Percentiles rank a stretch among this genome's conserved stretches.
Evolutionary conservation across 177 flowering plant genomes (phyloP).

Genomic region (Telopea speciosissima): DNA sequence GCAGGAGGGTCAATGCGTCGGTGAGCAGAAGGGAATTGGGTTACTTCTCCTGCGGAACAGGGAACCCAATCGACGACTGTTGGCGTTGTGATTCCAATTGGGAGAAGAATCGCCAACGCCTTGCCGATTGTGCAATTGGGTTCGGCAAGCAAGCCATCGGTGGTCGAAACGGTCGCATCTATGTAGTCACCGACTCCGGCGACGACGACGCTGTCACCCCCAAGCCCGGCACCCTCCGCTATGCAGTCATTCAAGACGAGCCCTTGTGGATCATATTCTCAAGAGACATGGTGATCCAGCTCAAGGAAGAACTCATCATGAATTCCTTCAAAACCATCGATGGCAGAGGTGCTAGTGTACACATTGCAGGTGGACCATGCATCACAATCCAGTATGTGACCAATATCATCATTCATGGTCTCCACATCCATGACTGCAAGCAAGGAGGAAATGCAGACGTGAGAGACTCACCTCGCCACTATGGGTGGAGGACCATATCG

Average conservation of each 20-base stretch:
- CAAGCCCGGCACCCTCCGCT: slow-evolving; percentile 52
- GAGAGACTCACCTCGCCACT: slow-evolving; percentile 49
- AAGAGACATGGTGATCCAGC: slow-evolving; percentile 58
- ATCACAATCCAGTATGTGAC: slow-evolving; percentile 62
- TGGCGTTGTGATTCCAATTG: slow-evolving; percentile 76
- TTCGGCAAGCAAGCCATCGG: slow-evolving; percentile 68
- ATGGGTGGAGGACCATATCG: slow-evolving; percentile 45
- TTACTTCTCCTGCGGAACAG: slow-evolving; percentile 50
- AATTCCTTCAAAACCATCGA: slow-evolving; percentile 71
- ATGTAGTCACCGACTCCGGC: slow-evolving; percentile 46
- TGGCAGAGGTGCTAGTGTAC: slow-evolving; percentile 65
- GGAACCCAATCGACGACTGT: slow-evolving; percentile 76
- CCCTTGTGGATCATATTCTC: slow-evolving; percentile 70
- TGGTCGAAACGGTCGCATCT: slow-evolving; percentile 49
- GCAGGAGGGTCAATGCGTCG: slow-evolving; percentile 44
- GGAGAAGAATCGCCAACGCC: slow-evolving; percentile 42
- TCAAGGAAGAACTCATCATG: slow-evolving; percentile 59
- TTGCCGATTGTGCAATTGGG: slow-evolving; percentile 71
- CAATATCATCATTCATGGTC: slow-evolving; percentile 65
- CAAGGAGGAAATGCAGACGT: slow-evolving; percentile 50
- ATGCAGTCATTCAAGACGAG: slow-evolving; percentile 53
- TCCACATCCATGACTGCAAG: slow-evolving; percentile 65
- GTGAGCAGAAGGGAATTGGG: slow-evolving; percentile 46
- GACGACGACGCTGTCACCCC: slow-evolving; percentile 58
- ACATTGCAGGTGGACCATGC: slow-evolving; percentile 71